Conservation (phyloP, 73 alveolate species). For the Tetrahymena thermophila region DNA sequence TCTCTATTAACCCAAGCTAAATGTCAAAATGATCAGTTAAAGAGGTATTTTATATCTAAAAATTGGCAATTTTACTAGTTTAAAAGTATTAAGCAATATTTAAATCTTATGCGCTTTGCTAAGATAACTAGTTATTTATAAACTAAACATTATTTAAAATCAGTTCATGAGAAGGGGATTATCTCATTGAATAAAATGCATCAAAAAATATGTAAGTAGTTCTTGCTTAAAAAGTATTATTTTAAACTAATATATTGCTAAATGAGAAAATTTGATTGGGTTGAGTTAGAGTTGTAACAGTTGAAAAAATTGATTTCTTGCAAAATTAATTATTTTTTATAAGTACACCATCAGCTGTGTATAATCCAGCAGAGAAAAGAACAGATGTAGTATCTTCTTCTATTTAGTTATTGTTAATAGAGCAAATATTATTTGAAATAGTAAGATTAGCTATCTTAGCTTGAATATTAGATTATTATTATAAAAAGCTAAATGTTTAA, state of each 20-base stretch:
- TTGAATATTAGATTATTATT: background rate
- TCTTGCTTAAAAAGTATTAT: background rate
- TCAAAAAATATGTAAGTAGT: background rate
- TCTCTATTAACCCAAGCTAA: background rate
- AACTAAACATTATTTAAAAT: background rate
- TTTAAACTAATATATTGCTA: background rate
- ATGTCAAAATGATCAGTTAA: background rate
- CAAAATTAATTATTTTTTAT: background rate
- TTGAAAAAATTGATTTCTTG: background rate
- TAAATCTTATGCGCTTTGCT: background rate
- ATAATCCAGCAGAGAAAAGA: background rate
- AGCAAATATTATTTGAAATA: background rate
- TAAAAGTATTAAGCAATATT: background rate
- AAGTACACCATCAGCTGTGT: background rate
- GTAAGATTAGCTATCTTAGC: background rate
- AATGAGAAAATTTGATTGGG: background rate
- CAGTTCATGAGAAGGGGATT: background rate
- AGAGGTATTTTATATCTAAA: background rate
- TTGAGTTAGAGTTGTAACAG: background rate
- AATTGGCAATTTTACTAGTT: background rate
- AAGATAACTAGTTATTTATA: background rate
- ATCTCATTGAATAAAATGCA: background rate
- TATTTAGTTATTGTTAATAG: background rate
- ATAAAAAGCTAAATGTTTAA: background rate
- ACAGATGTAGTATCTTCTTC: background rate